Evolutionary conservation across 75 land plant genomes (phyloP).

Genomic region (Pinus taeda): DNA sequence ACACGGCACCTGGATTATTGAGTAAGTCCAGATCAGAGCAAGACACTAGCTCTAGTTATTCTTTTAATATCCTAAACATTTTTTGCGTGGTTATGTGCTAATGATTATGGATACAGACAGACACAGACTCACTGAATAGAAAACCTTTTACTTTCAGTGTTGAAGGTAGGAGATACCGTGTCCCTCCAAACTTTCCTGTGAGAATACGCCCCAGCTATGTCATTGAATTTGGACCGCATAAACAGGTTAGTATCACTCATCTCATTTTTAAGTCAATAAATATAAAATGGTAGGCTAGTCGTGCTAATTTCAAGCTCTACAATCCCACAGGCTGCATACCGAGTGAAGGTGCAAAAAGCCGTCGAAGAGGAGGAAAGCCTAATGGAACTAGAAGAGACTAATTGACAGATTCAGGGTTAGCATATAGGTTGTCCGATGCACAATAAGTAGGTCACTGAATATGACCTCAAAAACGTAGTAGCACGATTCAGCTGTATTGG

Average conservation of each 20-base stretch:
- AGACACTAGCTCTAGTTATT: not conserved
- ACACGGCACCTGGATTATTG: conserved; percentile 79
- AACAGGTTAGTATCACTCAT: conserved; percentile 33
- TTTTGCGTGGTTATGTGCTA: not conserved
- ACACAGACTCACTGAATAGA: not conserved
- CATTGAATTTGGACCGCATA: conserved; percentile 70
- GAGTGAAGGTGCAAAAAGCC: conserved; percentile 40
- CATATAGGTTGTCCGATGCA: no score
- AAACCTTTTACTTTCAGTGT: conserved; percentile 35
- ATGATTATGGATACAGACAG: not conserved
- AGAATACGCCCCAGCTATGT: conserved; percentile 62
- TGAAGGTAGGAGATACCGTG: conserved; percentile 62
- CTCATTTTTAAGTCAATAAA: not conserved
- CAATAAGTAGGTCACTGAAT: no score
- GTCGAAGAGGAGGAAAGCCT: conserved; percentile 5
- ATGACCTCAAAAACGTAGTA: no score
- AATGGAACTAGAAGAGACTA: conserved; percentile 17
- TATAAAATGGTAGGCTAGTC: not conserved
- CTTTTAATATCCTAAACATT: not conserved
- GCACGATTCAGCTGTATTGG: no score
- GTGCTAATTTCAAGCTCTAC: no score
- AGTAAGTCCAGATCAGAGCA: conserved; percentile 38
- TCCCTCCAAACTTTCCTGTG: conserved; percentile 60
- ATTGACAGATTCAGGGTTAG: not conserved
- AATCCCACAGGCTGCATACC: conserved; percentile 31